Evolutionary conservation across 768 basidiomycete species (phyloP).

Genomic region (Gloeophyllum trabeum): DNA sequence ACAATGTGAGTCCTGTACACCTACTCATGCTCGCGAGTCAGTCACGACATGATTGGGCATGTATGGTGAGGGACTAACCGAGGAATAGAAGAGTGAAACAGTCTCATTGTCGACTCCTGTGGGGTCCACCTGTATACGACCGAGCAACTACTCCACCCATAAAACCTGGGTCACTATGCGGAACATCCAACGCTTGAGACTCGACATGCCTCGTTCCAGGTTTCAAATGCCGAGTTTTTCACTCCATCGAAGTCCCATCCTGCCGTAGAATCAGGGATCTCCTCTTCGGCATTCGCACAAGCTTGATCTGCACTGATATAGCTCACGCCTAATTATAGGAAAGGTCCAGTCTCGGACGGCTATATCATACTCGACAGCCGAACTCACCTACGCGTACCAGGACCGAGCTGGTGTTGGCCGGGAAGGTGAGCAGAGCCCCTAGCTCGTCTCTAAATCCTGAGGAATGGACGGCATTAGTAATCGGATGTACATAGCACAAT

Average conservation of each 20-base stretch:
- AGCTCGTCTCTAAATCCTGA: constrained; percentile 37
- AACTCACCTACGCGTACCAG: no score
- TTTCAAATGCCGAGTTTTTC: constrained; percentile 25
- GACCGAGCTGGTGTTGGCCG: constrained; percentile 1
- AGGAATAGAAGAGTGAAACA: constrained; percentile 47
- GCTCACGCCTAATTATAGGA: constrained; percentile 55
- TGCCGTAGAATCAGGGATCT: constrained; percentile 46
- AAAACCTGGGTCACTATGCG: no score
- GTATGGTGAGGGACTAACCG: constrained; percentile 28
- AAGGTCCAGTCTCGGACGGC: no score
- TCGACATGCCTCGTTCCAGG: constrained; percentile 55
- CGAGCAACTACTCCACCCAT: no score
- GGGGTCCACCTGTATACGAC: constrained; percentile 41
- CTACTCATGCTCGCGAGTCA: constrained; percentile 13
- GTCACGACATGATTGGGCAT: no score
- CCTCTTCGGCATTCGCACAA: constrained; percentile 46
- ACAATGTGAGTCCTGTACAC: constrained; percentile 52
- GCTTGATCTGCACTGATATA: constrained; percentile 52
- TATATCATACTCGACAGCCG: constrained; percentile 13
- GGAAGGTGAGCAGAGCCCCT: constrained; percentile 43
- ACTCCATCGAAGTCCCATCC: constrained; percentile 46
- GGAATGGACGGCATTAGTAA: background rate
- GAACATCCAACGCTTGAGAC: no score
- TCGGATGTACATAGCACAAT: constrained; percentile 26
- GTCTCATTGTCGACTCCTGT: constrained; percentile 35